Conservation (phyloP, 129 eudicot species). For the Helichrysum umbraculigerum region DNA sequence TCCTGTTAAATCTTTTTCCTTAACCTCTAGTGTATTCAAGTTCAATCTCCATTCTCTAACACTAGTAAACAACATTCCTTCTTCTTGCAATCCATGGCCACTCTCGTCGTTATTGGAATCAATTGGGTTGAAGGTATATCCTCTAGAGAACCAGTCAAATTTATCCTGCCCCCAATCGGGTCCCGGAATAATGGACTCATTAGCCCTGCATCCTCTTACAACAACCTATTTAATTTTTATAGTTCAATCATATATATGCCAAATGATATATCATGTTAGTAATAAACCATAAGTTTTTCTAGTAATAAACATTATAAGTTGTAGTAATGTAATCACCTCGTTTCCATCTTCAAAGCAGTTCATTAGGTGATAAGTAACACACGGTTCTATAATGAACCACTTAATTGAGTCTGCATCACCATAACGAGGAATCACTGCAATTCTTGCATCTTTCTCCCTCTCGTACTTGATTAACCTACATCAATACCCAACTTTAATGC, state of each 20-base stretch:
- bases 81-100: not conserved
- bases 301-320: not conserved
- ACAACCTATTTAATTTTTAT: conserved; percentile 21
- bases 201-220: conserved; percentile 33
- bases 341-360: conserved; percentile 35
- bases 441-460: conserved; percentile 31
- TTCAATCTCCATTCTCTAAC: conserved; percentile 43
- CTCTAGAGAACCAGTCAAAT: conserved; percentile 38
- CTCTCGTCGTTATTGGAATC: not conserved
- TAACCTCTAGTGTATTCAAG: conserved; percentile 28
- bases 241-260: not conserved
- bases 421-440: conserved; percentile 40
- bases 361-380: conserved; percentile 29
- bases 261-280: not conserved
- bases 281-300: not conserved
- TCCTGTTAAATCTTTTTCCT: conserved; percentile 33
- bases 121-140: conserved; percentile 2
- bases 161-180: conserved; percentile 35
- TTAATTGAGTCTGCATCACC: conserved; percentile 32
- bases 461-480: conserved; percentile 33
- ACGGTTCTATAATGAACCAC: conserved; percentile 34
- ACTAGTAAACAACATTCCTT: conserved; percentile 31
- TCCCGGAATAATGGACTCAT: conserved; percentile 27
- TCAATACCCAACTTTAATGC: conserved; percentile 9
- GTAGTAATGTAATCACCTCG: conserved; percentile 24